Evolutionary conservation across 1,284 basidiomycete species (phyloP).

Genomic region (Ceratorhiza oryzae-sativae): DNA sequence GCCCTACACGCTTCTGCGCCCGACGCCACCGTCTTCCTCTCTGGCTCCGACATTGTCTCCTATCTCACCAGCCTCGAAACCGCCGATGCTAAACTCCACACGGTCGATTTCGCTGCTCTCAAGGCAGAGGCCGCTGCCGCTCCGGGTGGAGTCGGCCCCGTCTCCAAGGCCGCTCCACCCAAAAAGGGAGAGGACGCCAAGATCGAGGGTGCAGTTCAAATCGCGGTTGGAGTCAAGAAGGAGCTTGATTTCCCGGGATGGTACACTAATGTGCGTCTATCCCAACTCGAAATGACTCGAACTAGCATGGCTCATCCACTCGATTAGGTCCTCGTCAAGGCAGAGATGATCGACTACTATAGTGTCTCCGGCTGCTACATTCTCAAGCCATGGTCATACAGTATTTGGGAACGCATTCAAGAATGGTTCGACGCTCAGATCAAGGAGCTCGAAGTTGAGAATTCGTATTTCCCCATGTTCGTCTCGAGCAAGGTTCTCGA

Average conservation of each 20-base stretch:
- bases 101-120: constrained; percentile 76
- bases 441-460: constrained; percentile 94
- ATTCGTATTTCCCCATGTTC: constrained; percentile 99
- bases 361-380: constrained; percentile 99
- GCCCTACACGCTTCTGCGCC: constrained; percentile 81
- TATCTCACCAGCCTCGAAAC: constrained; percentile 78
- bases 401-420: constrained; percentile 97
- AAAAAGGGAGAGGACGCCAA: constrained; percentile 73
- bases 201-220: constrained; percentile 87
- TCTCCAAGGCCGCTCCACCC: constrained; percentile 47
- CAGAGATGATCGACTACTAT: constrained; percentile 99
- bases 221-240: constrained; percentile 94
- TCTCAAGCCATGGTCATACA: constrained; percentile 96
- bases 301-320: not conserved
- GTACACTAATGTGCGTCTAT: constrained; percentile 83
- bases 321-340: constrained; percentile 89
- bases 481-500: constrained; percentile 93
- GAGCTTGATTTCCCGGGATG: constrained; percentile 92
- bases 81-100: constrained; percentile 65
- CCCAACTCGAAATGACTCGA: not conserved
- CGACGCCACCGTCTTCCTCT: constrained; percentile 74
- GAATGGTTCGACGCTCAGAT: constrained; percentile 93
- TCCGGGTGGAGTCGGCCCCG: constrained; percentile 47
- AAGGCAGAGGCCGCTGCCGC: constrained; percentile 58
- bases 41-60: constrained; percentile 73